Percentiles rank a stretch among this genome's conserved stretches.
phyloP scores from a whole-genome alignment of 176 grass and related monocot species.

The Ampelocalamus luodianensis region DNA sequence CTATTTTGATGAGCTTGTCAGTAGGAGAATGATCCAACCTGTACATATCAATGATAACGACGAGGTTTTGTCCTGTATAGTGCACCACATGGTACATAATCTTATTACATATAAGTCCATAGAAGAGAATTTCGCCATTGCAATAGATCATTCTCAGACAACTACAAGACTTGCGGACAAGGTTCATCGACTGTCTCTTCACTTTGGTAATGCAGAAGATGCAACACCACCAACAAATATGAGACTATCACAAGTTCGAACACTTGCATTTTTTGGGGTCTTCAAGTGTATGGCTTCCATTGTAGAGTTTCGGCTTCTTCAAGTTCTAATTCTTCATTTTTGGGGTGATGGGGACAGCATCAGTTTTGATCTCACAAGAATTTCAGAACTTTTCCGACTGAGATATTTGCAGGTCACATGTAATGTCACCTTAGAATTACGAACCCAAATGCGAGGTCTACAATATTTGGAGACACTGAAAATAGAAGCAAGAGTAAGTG shows the following conservation, averaged over 20 bases:
- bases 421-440: neutral
- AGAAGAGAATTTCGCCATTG: slow-evolving; percentile 14
- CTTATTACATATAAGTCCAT: slow-evolving; percentile 15
- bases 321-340: neutral
- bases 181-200: slow-evolving; percentile 8
- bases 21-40: neutral
- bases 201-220: slow-evolving; percentile 16
- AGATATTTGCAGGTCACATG: slow-evolving; percentile 5
- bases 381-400: neutral
- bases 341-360: neutral
- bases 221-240: neutral
- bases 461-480: neutral
- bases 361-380: neutral
- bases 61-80: neutral
- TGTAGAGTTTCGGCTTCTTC: slow-evolving; percentile 1
- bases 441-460: neutral
- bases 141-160: slow-evolving; percentile 3
- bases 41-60: neutral
- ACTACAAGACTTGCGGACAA: neutral
- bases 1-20: slow-evolving; percentile 32
- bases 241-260: neutral
- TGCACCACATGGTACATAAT: slow-evolving; percentile 8
- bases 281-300: neutral
- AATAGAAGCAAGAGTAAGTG: neutral
- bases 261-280: neutral